phyloP scores from a whole-genome alignment of 2,329 filamentous ascomycete species.

The Hawksworthiomyces lignivorus region DNA sequence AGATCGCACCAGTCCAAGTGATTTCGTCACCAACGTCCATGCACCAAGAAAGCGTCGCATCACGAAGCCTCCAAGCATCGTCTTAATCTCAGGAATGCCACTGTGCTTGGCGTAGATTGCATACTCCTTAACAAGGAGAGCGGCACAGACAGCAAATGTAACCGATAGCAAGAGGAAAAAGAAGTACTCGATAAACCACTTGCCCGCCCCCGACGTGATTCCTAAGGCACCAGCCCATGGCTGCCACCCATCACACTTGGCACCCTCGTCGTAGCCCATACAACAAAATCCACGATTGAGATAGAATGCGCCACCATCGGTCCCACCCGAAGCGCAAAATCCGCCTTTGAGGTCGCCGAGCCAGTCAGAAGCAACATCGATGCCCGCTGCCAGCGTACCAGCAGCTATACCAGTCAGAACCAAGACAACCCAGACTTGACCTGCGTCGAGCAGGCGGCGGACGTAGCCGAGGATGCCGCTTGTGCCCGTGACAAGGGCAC shows the following conservation, averaged over 20 bases:
- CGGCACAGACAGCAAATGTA: constrained; percentile 68
- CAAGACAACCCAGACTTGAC: constrained; percentile 86
- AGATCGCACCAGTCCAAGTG: constrained; percentile 65
- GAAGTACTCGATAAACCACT: constrained; percentile 78
- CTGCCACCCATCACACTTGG: constrained; percentile 79
- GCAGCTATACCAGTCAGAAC: constrained; percentile 78
- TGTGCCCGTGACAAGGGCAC: constrained; percentile 63
- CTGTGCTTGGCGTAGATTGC: constrained; percentile 86
- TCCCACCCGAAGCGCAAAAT: constrained; percentile 67
- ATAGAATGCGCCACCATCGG: constrained; percentile 81
- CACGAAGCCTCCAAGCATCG: constrained; percentile 85
- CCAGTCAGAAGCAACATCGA: constrained; percentile 90
- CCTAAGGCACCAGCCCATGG: constrained; percentile 74
- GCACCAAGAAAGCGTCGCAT: constrained; percentile 78
- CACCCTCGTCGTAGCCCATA: constrained; percentile 76
- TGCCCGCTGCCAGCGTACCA: constrained; percentile 76
- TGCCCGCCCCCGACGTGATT: constrained; percentile 50
- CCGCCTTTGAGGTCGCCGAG: constrained; percentile 86
- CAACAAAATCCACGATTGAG: constrained; percentile 90
- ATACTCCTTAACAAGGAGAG: constrained; percentile 73
- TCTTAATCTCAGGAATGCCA: constrained; percentile 97
- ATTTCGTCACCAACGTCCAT: constrained; percentile 88
- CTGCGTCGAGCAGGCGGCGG: constrained; percentile 69
- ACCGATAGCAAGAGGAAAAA: constrained; percentile 83
- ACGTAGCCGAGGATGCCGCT: constrained; percentile 66